These are phyloP conservation scores for Amniculicola lignicola DNA, from an alignment of 495 filamentous ascomycete genomes.

Conservation along the genomic window DNA sequence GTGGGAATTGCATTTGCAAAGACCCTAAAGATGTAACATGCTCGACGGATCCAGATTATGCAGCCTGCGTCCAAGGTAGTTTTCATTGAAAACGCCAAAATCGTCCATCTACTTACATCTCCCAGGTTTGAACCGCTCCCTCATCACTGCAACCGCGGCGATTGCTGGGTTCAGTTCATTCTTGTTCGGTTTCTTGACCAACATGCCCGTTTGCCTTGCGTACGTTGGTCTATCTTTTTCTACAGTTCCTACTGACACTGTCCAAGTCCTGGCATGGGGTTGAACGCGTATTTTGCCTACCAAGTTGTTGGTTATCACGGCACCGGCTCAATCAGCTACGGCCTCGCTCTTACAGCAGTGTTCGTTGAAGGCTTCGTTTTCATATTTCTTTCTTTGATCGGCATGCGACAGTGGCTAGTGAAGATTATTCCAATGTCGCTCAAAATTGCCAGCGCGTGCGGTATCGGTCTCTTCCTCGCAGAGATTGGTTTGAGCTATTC, in stretches of 20 bases:
- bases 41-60: slow-evolving; percentile 54
- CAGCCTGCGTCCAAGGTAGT: slow-evolving; percentile 51
- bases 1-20: slow-evolving; percentile 73
- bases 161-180: slow-evolving; percentile 70
- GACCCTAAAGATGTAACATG: slow-evolving; percentile 52
- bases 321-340: slow-evolving; percentile 61
- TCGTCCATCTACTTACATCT: slow-evolving; percentile 12
- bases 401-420: slow-evolving; percentile 81
- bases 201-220: slow-evolving; percentile 71
- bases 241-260: slow-evolving; percentile 6
- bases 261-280: slow-evolving; percentile 66
- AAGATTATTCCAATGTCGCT: slow-evolving; percentile 71
- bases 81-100: too few species aligned
- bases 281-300: slow-evolving; percentile 84
- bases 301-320: slow-evolving; percentile 77
- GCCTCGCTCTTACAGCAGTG: slow-evolving; percentile 71
- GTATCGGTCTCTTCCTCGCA: slow-evolving; percentile 77
- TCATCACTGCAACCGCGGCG: slow-evolving; percentile 77
- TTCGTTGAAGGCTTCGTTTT: slow-evolving; percentile 81
- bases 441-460: slow-evolving; percentile 81
- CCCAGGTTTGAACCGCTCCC: slow-evolving; percentile 63
- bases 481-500: slow-evolving; percentile 76
- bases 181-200: slow-evolving; percentile 70
- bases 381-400: slow-evolving; percentile 63
- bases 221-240: slow-evolving; percentile 5